A percentile compares a stretch with the other conserved stretches of the same genome.
These are phyloP conservation scores for Cymodocea nodosa DNA, from an alignment of 116 monocot genomes.

Conservation along the genomic window DNA sequence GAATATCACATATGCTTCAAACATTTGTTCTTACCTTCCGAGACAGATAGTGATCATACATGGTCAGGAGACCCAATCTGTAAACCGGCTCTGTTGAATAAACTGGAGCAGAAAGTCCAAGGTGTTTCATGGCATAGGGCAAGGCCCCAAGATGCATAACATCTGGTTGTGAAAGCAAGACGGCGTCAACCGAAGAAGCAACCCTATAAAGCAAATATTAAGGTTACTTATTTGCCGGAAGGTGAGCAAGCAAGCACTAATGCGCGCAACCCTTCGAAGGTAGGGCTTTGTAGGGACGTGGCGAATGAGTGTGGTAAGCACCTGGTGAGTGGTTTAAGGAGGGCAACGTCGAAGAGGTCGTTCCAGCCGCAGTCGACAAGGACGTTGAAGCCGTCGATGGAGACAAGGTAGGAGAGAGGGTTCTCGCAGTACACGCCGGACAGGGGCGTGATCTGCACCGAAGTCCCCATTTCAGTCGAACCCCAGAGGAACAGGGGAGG, in stretches of 20 bases:
- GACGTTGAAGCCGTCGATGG: slow-evolving; percentile 89
- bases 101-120: slow-evolving; percentile 79
- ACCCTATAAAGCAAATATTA: slow-evolving; percentile 36
- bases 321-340: slow-evolving; percentile 90
- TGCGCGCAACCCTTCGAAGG: too few relatives aligned
- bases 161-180: slow-evolving; percentile 84
- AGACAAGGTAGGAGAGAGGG: slow-evolving; percentile 85
- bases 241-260: too few relatives aligned
- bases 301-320: background rate
- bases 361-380: slow-evolving; percentile 98
- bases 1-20: too few relatives aligned
- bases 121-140: slow-evolving; percentile 81
- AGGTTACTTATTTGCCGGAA: background rate
- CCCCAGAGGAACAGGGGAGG: background rate
- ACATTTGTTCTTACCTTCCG: slow-evolving; percentile 44
- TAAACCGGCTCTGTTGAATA: slow-evolving; percentile 88
- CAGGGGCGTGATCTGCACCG: slow-evolving; percentile 86
- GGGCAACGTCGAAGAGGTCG: slow-evolving; percentile 70
- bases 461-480: slow-evolving; percentile 58
- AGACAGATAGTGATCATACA: slow-evolving; percentile 92
- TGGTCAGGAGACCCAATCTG: slow-evolving; percentile 79
- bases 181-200: slow-evolving; percentile 63
- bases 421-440: slow-evolving; percentile 90
- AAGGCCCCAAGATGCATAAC: slow-evolving; percentile 85
- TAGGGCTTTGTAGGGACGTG: background rate